Percentiles rank a stretch among this genome's conserved stretches.
phyloP scores from a whole-genome alignment of 257 asterid species.

The Capsicum pubescens region DNA sequence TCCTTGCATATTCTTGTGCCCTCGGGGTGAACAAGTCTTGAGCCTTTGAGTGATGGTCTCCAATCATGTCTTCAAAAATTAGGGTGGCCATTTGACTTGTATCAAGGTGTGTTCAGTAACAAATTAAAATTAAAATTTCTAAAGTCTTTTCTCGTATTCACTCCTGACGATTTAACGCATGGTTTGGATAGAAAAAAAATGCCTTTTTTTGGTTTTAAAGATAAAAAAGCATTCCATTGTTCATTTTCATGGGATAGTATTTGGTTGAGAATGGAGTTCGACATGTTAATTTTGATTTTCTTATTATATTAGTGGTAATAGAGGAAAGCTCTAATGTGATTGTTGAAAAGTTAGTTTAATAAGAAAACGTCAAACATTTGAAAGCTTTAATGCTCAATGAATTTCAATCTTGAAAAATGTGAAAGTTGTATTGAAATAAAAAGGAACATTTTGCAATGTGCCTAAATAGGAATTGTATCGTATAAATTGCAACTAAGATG shows the following conservation, averaged over 20 bases:
- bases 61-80: too few relatives aligned
- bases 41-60: too few relatives aligned
- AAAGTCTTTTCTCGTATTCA: not conserved
- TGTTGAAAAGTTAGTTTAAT: constrained; percentile 8
- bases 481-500: not conserved
- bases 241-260: not conserved
- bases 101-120: not conserved
- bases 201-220: too few relatives aligned
- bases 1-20: too few relatives aligned
- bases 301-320: not conserved
- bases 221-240: not conserved
- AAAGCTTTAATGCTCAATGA: not conserved
- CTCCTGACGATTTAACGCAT: not conserved
- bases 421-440: not conserved
- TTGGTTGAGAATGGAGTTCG: not conserved
- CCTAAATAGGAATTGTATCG: not conserved
- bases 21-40: too few relatives aligned
- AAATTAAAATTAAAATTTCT: not conserved
- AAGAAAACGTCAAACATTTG: not conserved
- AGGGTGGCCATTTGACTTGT: too few relatives aligned
- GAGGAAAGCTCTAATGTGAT: not conserved
- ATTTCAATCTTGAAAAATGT: not conserved
- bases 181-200: not conserved
- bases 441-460: not conserved
- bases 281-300: not conserved